Evolutionary conservation across 176 grass and related monocot species (phyloP), one percentile per base, ranked within the genome.

Genomic region (Pontederia paniculata): DNA sequence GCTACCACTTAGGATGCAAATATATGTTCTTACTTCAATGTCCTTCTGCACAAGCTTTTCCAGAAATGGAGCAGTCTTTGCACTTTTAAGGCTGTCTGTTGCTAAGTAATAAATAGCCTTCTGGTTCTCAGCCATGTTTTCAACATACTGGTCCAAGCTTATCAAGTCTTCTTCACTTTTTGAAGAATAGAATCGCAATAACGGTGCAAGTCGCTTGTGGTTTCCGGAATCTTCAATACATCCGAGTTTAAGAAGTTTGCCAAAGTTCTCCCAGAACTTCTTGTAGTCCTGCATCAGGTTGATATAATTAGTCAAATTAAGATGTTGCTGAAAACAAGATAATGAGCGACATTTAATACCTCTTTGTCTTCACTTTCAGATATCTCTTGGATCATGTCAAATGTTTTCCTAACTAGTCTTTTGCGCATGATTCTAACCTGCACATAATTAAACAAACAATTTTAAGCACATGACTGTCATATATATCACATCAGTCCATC

Each of bases 231-330:
- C 84, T 52, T 88, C 89, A 54, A 95, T 95, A 69, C 89, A 95
- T 52, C 89, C 84, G 23, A 95, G 75, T 57, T 95, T 95, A 20
- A 95, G 73, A 63, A 85, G 77, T 60, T 88, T 88, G 11, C 89
- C 84, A 77, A 95, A 95, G 69, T 83, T 95, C 75, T 95, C 89
- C 89, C 89, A 95, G 62, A 95, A 95, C 25, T 82, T 95, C 62
- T 84, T 95, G 61, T 82, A 95, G 25, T 82, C 89, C 84, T 95
- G 74, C 54, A 65, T 2, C 42, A 52, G 12, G 8, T 15, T 42
- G 50, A 23, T 64, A 65, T 54, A 19, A 25, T 57, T 85, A 23
- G 57, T 15, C 1, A 49, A 10, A 31, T 31, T 31, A 31, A 31
- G 25, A 2, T 31, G 25, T 31, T 31, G 25, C 25, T 31, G 25